Percentiles rank a stretch among this genome's conserved stretches.
phyloP scores from a whole-genome alignment of 2,329 filamentous ascomycete species.

The Cadophora gregata region DNA sequence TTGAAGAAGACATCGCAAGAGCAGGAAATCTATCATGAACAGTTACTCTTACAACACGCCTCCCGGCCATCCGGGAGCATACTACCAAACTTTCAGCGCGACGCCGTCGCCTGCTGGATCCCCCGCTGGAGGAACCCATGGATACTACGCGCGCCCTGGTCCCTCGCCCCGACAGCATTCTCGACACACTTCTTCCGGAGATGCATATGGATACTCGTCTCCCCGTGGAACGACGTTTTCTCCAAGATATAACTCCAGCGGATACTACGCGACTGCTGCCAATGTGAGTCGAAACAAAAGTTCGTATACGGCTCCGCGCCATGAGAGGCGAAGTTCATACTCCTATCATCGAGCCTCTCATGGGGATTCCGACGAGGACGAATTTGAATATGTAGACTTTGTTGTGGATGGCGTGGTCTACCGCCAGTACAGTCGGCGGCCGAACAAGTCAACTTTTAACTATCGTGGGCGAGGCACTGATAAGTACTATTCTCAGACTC shows the following conservation, averaged over 20 bases:
- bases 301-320: constrained; percentile 43
- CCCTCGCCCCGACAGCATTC: constrained; percentile 42
- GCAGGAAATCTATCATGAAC: constrained; percentile 43
- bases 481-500: constrained; percentile 43
- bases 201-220: constrained; percentile 39
- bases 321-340: constrained; percentile 43
- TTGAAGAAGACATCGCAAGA: constrained; percentile 40
- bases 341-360: constrained; percentile 45
- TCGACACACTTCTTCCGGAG: constrained; percentile 43
- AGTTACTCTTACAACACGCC: constrained; percentile 41
- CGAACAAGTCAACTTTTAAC: constrained; percentile 42
- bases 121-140: constrained; percentile 42
- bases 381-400: constrained; percentile 44
- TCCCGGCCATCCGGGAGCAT: constrained; percentile 40
- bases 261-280: constrained; percentile 47
- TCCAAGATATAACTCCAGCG: constrained; percentile 45
- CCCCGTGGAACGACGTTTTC: constrained; percentile 40
- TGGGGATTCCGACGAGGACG: constrained; percentile 47
- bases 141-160: constrained; percentile 39
- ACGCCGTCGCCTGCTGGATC: constrained; percentile 44
- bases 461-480: constrained; percentile 47
- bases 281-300: constrained; percentile 47
- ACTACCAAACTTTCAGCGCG: constrained; percentile 43
- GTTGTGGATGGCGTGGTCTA: constrained; percentile 40
- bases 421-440: constrained; percentile 36